phyloP scores from a whole-genome alignment of 306 rosid genomes.

The Dryas octopetala region DNA sequence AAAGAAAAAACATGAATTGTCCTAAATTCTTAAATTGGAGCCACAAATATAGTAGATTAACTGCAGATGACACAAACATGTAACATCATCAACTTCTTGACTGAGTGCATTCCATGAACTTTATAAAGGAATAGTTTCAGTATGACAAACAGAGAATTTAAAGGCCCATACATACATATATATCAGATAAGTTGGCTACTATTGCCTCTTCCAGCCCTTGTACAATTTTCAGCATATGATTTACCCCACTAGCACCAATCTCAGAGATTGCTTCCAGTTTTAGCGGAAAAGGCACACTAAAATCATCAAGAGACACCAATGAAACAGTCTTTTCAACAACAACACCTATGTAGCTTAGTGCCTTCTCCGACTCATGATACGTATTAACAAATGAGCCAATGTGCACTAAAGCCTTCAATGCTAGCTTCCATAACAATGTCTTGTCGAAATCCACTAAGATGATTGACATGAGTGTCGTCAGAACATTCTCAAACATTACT shows the following conservation, averaged over 20 bases:
- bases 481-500: slow-evolving; percentile 51
- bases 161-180: slow-evolving; percentile 44
- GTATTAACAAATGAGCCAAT: slow-evolving; percentile 63
- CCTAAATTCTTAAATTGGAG: background rate
- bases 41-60: background rate
- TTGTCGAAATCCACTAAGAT: slow-evolving; percentile 52
- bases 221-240: slow-evolving; percentile 64
- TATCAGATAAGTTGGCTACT: slow-evolving; percentile 50
- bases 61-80: slow-evolving; percentile 4
- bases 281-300: slow-evolving; percentile 53
- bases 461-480: slow-evolving; percentile 64
- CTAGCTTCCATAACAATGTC: slow-evolving; percentile 59
- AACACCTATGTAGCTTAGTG: slow-evolving; percentile 47
- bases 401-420: slow-evolving; percentile 64
- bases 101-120: slow-evolving; percentile 21
- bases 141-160: slow-evolving; percentile 22
- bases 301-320: slow-evolving; percentile 51
- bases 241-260: slow-evolving; percentile 68
- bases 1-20: background rate
- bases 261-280: slow-evolving; percentile 67
- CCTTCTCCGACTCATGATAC: slow-evolving; percentile 58
- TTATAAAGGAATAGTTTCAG: slow-evolving; percentile 16
- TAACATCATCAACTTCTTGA: slow-evolving; percentile 11
- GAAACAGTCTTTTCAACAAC: slow-evolving; percentile 62
- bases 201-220: slow-evolving; percentile 67